Percentiles rank a stretch among this genome's conserved stretches.
These are phyloP conservation scores for Penicilliopsis zonata DNA, from an alignment of 495 filamentous ascomycete species.

Conservation along the genomic window DNA sequence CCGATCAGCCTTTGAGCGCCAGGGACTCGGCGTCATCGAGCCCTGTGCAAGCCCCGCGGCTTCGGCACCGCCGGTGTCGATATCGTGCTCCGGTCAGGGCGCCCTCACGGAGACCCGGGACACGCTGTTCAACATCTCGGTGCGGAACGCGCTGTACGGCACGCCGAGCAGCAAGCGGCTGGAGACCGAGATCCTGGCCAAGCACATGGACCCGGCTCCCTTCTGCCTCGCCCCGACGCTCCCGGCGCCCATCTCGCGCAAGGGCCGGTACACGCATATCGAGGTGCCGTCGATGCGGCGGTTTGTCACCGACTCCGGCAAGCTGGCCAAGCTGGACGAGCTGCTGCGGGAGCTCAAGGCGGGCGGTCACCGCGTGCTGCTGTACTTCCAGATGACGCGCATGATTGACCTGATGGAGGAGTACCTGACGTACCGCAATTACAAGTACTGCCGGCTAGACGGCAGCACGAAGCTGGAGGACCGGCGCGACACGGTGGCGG, in stretches of 20 bases:
- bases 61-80: constrained; percentile 77
- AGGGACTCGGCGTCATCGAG: constrained; percentile 66
- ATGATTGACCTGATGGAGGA: constrained; percentile 99
- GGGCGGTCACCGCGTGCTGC: constrained; percentile 81
- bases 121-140: constrained; percentile 61
- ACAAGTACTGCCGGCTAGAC: constrained; percentile 94
- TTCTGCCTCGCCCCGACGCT: constrained; percentile 55
- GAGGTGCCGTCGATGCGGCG: constrained; percentile 95
- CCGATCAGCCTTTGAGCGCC: constrained; percentile 45
- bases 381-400: constrained; percentile 99
- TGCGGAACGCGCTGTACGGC: constrained; percentile 65
- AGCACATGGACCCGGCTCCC: constrained; percentile 48
- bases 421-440: constrained; percentile 95
- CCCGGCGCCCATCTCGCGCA: constrained; percentile 64
- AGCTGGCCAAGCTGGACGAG: constrained; percentile 83
- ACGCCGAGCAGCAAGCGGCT: constrained; percentile 44
- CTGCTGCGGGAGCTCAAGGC: constrained; percentile 82
- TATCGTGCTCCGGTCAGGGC: constrained; percentile 59
- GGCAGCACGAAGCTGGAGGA: constrained; percentile 98
- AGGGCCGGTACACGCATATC: constrained; percentile 77
- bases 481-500: constrained; percentile 87
- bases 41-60: constrained; percentile 63
- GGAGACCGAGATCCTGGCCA: constrained; percentile 61
- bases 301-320: constrained; percentile 96
- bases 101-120: constrained; percentile 56